Conservation (phyloP, 495 filamentous ascomycete species). For the Penicillium odoratum region DNA sequence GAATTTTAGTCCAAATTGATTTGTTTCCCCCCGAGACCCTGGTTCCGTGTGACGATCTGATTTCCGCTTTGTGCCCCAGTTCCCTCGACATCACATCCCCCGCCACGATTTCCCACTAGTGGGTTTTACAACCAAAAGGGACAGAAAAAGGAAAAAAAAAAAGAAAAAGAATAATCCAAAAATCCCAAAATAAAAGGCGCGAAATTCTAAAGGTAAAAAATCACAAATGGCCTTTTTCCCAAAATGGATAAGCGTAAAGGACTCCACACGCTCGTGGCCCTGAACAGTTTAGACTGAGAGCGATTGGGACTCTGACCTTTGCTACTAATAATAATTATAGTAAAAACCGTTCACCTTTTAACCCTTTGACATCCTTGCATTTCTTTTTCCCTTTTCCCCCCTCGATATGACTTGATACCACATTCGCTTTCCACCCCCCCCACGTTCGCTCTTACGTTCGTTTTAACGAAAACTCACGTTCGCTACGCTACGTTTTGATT, state of each 20-base stretch:
- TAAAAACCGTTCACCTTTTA: constrained; percentile 23
- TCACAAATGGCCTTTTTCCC: constrained; percentile 7
- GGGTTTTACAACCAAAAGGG: constrained; percentile 3
- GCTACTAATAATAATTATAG: constrained; percentile 32
- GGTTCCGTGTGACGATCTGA: constrained; percentile 7
- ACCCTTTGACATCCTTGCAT: constrained; percentile 31
- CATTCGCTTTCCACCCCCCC: constrained; percentile 36
- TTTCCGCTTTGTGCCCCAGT: constrained; percentile 8
- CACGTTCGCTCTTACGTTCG: constrained; percentile 50
- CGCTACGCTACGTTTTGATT: constrained; percentile 37
- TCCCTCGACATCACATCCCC: constrained; percentile 31
- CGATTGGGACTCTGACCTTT: constrained; percentile 28
- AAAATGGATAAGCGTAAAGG: constrained; percentile 11
- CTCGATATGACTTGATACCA: constrained; percentile 36
- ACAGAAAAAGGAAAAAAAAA: not conserved
- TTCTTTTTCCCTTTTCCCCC: constrained; percentile 17
- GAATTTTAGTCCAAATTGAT: too few relatives aligned
- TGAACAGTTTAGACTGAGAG: constrained; percentile 24
- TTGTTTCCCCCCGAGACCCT: constrained; percentile 1
- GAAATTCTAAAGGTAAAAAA: constrained; percentile 5
- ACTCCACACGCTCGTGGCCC: constrained; percentile 29
- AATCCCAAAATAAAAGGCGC: not conserved
- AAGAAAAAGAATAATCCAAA: constrained; percentile 1
- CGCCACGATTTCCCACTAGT: constrained; percentile 36
- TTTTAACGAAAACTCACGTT: constrained; percentile 46